A percentile compares a stretch with the other conserved stretches of the same genome.
These are phyloP conservation scores for Tillandsia fasciculata DNA, from an alignment of 176 grass and related monocot species.

Conservation along the genomic window DNA sequence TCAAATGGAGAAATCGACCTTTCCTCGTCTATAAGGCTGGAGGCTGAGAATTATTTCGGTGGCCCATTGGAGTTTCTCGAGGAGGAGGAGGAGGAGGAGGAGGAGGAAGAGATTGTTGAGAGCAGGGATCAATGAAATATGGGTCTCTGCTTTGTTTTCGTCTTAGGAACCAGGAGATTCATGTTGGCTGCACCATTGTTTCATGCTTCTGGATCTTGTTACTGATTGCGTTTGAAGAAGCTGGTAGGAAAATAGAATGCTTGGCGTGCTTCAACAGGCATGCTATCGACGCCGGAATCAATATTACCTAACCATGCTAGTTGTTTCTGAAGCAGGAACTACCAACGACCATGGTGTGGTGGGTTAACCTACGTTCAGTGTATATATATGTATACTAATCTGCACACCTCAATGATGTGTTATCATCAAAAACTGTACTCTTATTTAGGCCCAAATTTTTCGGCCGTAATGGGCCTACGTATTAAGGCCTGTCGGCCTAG, in stretches of 20 bases:
- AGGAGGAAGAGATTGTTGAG: slow-evolving; percentile 22
- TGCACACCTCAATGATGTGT: no score
- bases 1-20: slow-evolving; percentile 46
- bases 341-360: no score
- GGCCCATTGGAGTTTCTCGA: slow-evolving; percentile 38
- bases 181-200: background rate
- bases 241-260: background rate
- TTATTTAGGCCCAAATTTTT: no score
- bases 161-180: background rate
- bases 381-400: no score
- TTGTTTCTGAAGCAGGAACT: background rate
- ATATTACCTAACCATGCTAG: background rate
- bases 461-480: no score
- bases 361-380: no score
- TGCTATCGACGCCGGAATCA: background rate
- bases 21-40: slow-evolving; percentile 31
- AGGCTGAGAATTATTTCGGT: slow-evolving; percentile 51
- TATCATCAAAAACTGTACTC: no score
- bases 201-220: background rate
- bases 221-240: background rate
- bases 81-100: slow-evolving; percentile 35
- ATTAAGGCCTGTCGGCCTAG: no score
- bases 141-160: background rate
- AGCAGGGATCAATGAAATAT: background rate
- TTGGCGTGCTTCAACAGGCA: background rate